Percentiles rank a stretch among this genome's conserved stretches.
Conservation (phyloP, 106 monocot species). For the Acorus calamus region DNA sequence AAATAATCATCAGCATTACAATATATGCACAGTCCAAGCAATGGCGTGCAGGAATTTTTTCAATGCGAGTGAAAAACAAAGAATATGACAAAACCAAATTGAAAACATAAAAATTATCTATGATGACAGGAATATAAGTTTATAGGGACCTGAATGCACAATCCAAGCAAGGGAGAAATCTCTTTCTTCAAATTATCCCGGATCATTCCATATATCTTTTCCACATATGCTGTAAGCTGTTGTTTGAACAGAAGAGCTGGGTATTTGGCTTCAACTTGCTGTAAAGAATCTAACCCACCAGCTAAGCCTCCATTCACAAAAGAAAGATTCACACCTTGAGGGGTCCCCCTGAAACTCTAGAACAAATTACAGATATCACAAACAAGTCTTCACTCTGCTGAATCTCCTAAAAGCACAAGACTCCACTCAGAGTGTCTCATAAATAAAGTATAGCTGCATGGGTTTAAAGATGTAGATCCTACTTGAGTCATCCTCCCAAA, state of each 20-base stretch:
- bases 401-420: too few species aligned
- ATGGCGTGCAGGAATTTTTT: background rate
- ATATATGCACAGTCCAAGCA: background rate
- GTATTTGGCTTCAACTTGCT: constrained; percentile 97
- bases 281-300: constrained; percentile 54
- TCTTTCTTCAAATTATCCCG: constrained; percentile 99
- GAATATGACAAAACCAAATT: background rate
- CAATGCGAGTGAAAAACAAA: background rate
- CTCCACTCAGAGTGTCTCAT: too few species aligned
- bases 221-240: constrained; percentile 98
- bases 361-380: constrained; percentile 5
- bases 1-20: background rate
- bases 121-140: background rate
- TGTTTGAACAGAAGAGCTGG: constrained; percentile 97
- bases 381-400: background rate
- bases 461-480: background rate
- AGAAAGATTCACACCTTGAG: constrained; percentile 82
- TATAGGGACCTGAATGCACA: constrained; percentile 78
- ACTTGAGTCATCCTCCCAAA: constrained; percentile 98
- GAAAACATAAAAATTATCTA: background rate
- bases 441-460: too few species aligned
- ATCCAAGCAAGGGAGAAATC: constrained; percentile 85
- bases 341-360: constrained; percentile 91
- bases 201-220: constrained; percentile 99
- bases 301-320: constrained; percentile 59